Evolutionary conservation across 2,329 filamentous ascomycete genomes (phyloP).

Genomic region (Xylariales sp.): DNA sequence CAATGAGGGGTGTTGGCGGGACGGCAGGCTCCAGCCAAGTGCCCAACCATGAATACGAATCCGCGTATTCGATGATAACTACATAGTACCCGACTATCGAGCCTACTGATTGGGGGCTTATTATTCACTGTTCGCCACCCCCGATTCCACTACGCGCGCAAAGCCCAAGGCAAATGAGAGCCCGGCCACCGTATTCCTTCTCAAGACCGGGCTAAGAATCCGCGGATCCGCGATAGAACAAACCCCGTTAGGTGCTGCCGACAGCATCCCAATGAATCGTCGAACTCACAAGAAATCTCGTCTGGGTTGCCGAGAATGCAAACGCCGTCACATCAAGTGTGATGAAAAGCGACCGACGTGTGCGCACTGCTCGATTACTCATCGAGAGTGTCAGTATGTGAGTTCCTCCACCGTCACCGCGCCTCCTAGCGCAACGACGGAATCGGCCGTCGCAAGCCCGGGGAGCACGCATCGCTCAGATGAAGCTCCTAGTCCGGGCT

Average conservation of each 20-base stretch:
- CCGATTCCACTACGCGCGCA: not conserved
- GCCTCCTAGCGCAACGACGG: slow-evolving; percentile 14
- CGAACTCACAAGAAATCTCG: slow-evolving; percentile 51
- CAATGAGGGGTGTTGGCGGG: too few relatives aligned
- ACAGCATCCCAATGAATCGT: slow-evolving; percentile 32
- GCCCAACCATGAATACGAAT: slow-evolving; percentile 3
- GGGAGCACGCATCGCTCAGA: slow-evolving; percentile 7
- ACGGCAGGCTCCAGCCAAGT: too few relatives aligned
- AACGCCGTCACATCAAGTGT: slow-evolving; percentile 51
- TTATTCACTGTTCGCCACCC: not conserved
- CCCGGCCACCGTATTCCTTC: not conserved
- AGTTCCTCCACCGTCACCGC: not conserved
- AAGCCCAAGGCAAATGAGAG: not conserved
- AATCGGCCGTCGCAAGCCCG: slow-evolving; percentile 3
- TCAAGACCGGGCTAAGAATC: not conserved
- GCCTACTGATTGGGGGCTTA: not conserved
- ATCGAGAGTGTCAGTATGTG: slow-evolving; percentile 45
- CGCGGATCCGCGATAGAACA: slow-evolving; percentile 17
- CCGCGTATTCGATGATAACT: slow-evolving; percentile 25
- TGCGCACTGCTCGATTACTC: slow-evolving; percentile 46
- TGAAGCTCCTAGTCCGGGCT: not conserved
- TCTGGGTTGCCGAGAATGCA: slow-evolving; percentile 50
- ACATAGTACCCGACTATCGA: not conserved
- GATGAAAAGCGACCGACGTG: slow-evolving; percentile 48
- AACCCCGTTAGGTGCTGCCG: not conserved